Conservation (phyloP, 805 yeast genomes). For the Kodamaea sagamina region DNA sequence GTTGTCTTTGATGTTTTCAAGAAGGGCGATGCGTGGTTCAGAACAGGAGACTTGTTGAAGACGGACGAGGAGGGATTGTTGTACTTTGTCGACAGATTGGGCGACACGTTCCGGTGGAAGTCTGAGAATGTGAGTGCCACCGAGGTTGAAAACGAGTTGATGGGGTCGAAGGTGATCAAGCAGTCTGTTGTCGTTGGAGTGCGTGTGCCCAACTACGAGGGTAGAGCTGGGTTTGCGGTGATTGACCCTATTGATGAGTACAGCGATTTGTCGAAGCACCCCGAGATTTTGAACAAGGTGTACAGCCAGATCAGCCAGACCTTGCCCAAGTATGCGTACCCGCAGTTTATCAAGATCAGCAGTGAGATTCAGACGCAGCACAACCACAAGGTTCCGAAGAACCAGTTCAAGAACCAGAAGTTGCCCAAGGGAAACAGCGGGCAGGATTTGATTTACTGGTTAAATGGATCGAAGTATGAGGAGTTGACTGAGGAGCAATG, state of each 20-base stretch:
- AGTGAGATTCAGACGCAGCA: conserved; percentile 62
- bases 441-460: conserved; percentile 68
- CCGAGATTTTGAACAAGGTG: conserved; percentile 33
- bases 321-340: conserved; percentile 84
- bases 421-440: conserved; percentile 67
- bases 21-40: conserved; percentile 88
- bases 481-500: conserved; percentile 60
- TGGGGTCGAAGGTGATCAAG: conserved; percentile 48
- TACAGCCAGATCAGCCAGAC: conserved; percentile 33
- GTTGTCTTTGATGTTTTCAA: conserved; percentile 70
- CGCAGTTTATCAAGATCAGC: conserved; percentile 75
- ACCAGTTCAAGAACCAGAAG: conserved; percentile 63
- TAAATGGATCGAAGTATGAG: conserved; percentile 57
- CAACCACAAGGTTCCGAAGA: conserved; percentile 80
- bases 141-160: conserved; percentile 82
- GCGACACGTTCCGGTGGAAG: conserved; percentile 96
- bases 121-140: conserved; percentile 93
- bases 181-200: conserved; percentile 88
- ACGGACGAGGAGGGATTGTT: conserved; percentile 67
- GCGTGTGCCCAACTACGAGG: conserved; percentile 83
- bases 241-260: conserved; percentile 52
- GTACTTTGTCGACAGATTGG: conserved; percentile 88
- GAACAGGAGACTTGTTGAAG: conserved; percentile 82
- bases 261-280: conserved; percentile 31
- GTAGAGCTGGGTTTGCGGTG: conserved; percentile 90